A percentile compares a stretch with the other conserved stretches of the same genome.
Conservation (phyloP, 2,329 filamentous ascomycete species). For the Xylariaceae sp. region DNA sequence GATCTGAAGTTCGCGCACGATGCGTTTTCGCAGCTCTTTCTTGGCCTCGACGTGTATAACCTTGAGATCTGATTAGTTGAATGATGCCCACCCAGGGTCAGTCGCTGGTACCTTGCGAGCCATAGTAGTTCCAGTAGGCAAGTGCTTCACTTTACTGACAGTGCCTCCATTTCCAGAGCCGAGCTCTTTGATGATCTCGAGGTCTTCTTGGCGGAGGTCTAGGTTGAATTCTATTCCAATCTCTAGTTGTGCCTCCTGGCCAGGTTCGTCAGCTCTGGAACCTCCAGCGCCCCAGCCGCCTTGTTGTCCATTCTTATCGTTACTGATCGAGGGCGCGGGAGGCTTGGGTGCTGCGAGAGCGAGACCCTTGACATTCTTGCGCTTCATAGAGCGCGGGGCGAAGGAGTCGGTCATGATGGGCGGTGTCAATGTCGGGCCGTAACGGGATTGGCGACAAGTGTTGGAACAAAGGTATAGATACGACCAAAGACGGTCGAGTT, state of each 20-base stretch:
- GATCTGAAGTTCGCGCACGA: conserved; percentile 93
- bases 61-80: conserved; percentile 39
- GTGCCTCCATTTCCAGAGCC: conserved; percentile 96
- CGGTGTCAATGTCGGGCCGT: conserved; percentile 2
- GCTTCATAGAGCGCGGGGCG: conserved; percentile 81
- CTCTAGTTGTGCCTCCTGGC: conserved; percentile 66
- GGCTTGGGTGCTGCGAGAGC: conserved; percentile 75
- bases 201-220: conserved; percentile 84
- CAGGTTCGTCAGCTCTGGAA: conserved; percentile 45
- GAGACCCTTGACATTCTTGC: conserved; percentile 97
- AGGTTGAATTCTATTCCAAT: conserved; percentile 97
- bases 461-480: too few species aligned
- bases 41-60: conserved; percentile 98
- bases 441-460: too few species aligned
- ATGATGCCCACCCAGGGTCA: background rate
- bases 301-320: conserved; percentile 53
- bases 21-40: conserved; percentile 93
- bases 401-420: conserved; percentile 58
- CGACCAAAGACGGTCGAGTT: too few species aligned
- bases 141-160: conserved; percentile 95
- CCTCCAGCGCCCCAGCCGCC: conserved; percentile 39
- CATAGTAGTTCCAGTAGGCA: conserved; percentile 93
- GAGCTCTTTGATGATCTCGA: conserved; percentile 90
- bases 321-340: conserved; percentile 68
- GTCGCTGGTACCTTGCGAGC: conserved; percentile 75